Base-by-base conservation (phyloP, 805 yeast genomes). In the Cyberlindnera subsufficiens region DNA sequence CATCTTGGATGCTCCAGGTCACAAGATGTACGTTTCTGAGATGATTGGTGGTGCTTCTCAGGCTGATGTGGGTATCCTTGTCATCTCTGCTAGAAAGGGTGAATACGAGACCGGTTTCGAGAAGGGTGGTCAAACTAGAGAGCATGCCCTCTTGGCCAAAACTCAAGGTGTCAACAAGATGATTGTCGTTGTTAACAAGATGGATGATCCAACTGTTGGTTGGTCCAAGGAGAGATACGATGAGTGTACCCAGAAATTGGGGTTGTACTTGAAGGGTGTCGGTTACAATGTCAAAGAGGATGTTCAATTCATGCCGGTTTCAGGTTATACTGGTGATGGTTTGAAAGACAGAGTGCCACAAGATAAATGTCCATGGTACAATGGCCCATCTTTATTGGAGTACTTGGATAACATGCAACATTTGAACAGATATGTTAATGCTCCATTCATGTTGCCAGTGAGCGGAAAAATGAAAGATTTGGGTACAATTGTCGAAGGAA, bases 31-130 rank as follows among this genome's bases (percentile, higher is more conserved):
- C 64, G 97, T 93, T 50, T 88, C 97, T 43, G 95, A 89, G 67
- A 93, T 93, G 99, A 93, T 93, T 74, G 98, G 98, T 59, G 99
- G 99, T 67, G 99, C 99, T 16, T 90, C 98, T 37, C 99, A 93
- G 72, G 99, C 99, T 30, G 99, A 93, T 71, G 93, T 91, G 45
- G 99, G 99, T 70, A 80, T 93, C 53, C 77, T 93, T 59, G 99
- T 93, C 39, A 93, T 93, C 56, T 86, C 96, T 50, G 98, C 98
- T 37, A 86, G 99, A 76, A 89, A 90, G 69, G 99, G 99, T 71
- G 99, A 93, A 67, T 93, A 93, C 68, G 99, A 93, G 72, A 93
- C 99, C 42, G 99, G 99, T 49, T 91, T 91, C 61, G 99, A 91
- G 73, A 87, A 89, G 66, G 98, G 98, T 60, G 99, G 99, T 55